Conservation (phyloP, 345 rosid species). For the Lumnitzera racemosa region DNA sequence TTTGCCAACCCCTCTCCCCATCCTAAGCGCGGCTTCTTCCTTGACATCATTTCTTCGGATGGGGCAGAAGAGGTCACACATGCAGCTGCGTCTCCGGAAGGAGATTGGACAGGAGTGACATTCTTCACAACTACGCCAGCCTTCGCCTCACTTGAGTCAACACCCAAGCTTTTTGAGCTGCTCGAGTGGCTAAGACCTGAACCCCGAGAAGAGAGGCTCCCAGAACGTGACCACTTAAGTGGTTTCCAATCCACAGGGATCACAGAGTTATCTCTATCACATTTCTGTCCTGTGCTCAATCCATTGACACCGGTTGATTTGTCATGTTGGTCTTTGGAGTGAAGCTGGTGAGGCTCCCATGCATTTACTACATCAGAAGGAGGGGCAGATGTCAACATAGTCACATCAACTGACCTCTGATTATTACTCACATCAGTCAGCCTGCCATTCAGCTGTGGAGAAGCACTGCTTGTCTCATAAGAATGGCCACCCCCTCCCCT, state of each 20-base stretch:
- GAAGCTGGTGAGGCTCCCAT: constrained; percentile 39
- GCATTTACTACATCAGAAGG: constrained; percentile 37
- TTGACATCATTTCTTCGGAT: constrained; percentile 49
- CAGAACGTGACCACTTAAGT: constrained; percentile 66
- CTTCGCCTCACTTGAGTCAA: constrained; percentile 57
- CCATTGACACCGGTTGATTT: constrained; percentile 33
- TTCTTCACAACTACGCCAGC: constrained; percentile 34
- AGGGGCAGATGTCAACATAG: constrained; percentile 32
- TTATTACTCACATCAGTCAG: constrained; percentile 41
- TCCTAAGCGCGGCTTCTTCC: constrained; percentile 87
- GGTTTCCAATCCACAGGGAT: constrained; percentile 55
- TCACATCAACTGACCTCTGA: constrained; percentile 55
- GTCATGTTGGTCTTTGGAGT: constrained; percentile 46
- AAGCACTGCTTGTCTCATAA: constrained; percentile 61
- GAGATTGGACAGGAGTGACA: constrained; percentile 41
- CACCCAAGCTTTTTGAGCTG: constrained; percentile 69
- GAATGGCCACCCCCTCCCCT: constrained; percentile 36
- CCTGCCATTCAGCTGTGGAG: constrained; percentile 47
- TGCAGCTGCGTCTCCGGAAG: constrained; percentile 59
- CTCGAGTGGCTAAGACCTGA: constrained; percentile 84
- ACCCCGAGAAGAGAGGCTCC: constrained; percentile 74
- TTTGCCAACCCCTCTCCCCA: constrained; percentile 99
- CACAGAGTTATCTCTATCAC: constrained; percentile 45
- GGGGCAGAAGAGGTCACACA: constrained; percentile 39
- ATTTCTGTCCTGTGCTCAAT: constrained; percentile 34